A percentile compares a stretch with the other conserved stretches of the same genome.
phyloP scores from a whole-genome alignment of 768 basidiomycete genomes.

The Collybiopsis luxurians region DNA sequence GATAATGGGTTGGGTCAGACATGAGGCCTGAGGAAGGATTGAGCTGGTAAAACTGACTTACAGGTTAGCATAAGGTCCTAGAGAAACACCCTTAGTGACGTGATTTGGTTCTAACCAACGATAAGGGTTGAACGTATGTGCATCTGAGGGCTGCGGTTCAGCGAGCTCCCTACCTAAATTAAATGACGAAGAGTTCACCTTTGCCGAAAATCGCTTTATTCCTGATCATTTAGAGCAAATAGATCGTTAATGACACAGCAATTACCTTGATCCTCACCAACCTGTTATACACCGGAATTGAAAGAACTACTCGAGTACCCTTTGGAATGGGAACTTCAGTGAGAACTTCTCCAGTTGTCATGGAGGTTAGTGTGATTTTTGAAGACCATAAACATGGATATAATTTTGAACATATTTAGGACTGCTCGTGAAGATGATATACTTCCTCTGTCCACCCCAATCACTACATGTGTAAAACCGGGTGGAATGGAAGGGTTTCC shows the following conservation, averaged over 20 bases:
- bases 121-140: constrained; percentile 36
- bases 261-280: constrained; percentile 22
- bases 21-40: neutral
- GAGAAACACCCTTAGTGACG: constrained; percentile 21
- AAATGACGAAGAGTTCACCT: neutral
- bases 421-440: no score
- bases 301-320: constrained; percentile 31
- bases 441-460: no score
- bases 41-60: constrained; percentile 14
- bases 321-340: constrained; percentile 29
- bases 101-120: constrained; percentile 32
- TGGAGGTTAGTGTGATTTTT: no score
- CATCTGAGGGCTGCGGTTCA: constrained; percentile 18
- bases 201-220: constrained; percentile 37
- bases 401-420: no score
- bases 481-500: no score
- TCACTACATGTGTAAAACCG: no score
- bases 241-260: constrained; percentile 13
- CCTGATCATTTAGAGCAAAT: constrained; percentile 11
- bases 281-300: constrained; percentile 36
- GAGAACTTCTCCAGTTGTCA: constrained; percentile 26
- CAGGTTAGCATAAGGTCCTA: constrained; percentile 31
- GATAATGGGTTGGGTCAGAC: neutral
- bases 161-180: neutral
- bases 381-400: no score